phyloP scores from a whole-genome alignment of 2,329 filamentous ascomycete species.

The Xylariaceae sp. region DNA sequence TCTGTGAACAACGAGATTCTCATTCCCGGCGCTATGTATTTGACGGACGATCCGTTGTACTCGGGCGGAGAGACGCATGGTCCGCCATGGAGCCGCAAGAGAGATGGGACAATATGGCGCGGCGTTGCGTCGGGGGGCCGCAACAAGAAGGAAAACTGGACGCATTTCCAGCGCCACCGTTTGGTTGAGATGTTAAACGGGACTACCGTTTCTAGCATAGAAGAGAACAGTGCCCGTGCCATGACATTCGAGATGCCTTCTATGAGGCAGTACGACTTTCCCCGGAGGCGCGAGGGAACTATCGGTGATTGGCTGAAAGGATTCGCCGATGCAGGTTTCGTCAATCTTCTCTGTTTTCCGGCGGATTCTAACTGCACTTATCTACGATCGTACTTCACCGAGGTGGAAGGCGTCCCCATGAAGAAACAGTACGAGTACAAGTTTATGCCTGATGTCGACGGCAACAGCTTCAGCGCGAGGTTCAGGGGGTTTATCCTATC shows the following conservation, averaged over 20 bases:
- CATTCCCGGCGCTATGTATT: slow-evolving; percentile 66
- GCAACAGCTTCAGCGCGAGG: slow-evolving; percentile 54
- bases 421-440: slow-evolving; percentile 49
- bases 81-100: slow-evolving; percentile 60
- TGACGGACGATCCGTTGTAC: slow-evolving; percentile 60
- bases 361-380: slow-evolving; percentile 32
- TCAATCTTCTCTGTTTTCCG: slow-evolving; percentile 36
- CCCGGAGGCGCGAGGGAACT: slow-evolving; percentile 33
- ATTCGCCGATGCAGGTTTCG: slow-evolving; percentile 35
- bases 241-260: slow-evolving; percentile 54
- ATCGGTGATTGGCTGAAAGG: slow-evolving; percentile 33
- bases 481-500: slow-evolving; percentile 57
- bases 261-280: slow-evolving; percentile 46
- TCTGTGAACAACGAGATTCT: slow-evolving; percentile 63
- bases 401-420: slow-evolving; percentile 33
- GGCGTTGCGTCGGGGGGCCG: slow-evolving; percentile 66
- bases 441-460: slow-evolving; percentile 63
- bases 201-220: slow-evolving; percentile 54
- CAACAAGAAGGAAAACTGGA: slow-evolving; percentile 60
- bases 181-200: slow-evolving; percentile 71
- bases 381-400: slow-evolving; percentile 26
- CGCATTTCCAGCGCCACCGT: slow-evolving; percentile 71
- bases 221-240: slow-evolving; percentile 44
- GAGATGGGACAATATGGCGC: slow-evolving; percentile 62
- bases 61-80: slow-evolving; percentile 59